These are phyloP conservation scores for Sporobolomyces phaffii DNA, from an alignment of 768 basidiomycete species.

Conservation along the genomic window DNA sequence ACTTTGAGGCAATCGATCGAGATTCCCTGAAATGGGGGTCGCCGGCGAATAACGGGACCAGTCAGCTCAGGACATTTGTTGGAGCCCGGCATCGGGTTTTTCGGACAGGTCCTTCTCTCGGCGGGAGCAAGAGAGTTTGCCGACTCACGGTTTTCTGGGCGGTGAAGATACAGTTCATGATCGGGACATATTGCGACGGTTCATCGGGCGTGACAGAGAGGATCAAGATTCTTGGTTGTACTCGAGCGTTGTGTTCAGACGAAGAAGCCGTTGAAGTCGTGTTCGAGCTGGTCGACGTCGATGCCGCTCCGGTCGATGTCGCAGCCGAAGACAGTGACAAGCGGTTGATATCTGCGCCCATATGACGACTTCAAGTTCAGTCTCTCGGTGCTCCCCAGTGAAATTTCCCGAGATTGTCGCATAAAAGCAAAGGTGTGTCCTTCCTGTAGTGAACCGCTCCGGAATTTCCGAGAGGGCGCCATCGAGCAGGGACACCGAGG, in stretches of 20 bases:
- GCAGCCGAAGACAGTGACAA: conserved; percentile 46
- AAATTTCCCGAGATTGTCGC: no score
- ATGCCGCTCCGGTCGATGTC: conserved; percentile 23
- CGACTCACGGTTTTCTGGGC: conserved; percentile 80
- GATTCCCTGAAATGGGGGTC: no score
- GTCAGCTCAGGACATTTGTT: no score
- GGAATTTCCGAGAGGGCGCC: no score
- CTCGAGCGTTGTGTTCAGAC: conserved; percentile 1
- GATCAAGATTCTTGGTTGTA: conserved; percentile 60
- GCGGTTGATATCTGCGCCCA: conserved; percentile 61
- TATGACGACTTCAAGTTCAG: background rate
- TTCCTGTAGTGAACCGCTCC: no score
- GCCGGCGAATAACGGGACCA: no score
- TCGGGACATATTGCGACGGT: conserved; percentile 85
- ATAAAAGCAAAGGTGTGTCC: no score
- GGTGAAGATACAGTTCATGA: conserved; percentile 99
- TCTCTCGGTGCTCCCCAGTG: no score
- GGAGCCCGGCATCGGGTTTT: no score
- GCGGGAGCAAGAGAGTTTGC: background rate
- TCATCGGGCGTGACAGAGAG: conserved; percentile 88
- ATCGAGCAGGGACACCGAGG: conserved; percentile 48
- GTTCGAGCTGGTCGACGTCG: conserved; percentile 23
- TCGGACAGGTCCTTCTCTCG: conserved; percentile 12
- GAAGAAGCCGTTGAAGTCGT: conserved; percentile 4
- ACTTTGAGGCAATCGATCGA: conserved; percentile 94